These are phyloP conservation scores for Kodamaea lidongshanica DNA, from an alignment of 805 yeast genomes.

Conservation along the genomic window DNA sequence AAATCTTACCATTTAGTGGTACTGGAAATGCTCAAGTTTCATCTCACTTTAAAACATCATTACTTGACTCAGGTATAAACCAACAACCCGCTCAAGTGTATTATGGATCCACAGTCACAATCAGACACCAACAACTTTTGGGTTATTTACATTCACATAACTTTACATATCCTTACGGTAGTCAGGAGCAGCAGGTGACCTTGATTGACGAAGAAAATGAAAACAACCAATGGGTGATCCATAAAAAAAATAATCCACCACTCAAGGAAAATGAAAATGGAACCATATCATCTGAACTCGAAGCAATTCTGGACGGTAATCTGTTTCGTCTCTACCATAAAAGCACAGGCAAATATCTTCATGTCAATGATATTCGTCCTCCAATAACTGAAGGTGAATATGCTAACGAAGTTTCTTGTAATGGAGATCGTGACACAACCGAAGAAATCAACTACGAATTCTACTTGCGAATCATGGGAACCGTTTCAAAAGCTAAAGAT, in stretches of 20 bases:
- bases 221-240: conserved; percentile 73
- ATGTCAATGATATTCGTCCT: conserved; percentile 70
- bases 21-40: conserved; percentile 59
- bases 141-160: conserved; percentile 78
- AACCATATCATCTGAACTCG: conserved; percentile 29
- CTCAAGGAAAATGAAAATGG: conserved; percentile 33
- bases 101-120: conserved; percentile 63
- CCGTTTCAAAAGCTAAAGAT: conserved; percentile 26
- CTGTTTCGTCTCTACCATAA: conserved; percentile 65
- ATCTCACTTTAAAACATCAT: conserved; percentile 59
- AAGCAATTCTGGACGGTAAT: conserved; percentile 47
- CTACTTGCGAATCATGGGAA: conserved; percentile 45
- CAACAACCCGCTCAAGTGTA: conserved; percentile 58
- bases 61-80: conserved; percentile 36
- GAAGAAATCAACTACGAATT: conserved; percentile 72
- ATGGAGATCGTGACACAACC: conserved; percentile 54
- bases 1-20: conserved; percentile 41
- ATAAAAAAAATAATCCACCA: conserved; percentile 33
- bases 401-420: conserved; percentile 72
- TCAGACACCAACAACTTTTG: conserved; percentile 67
- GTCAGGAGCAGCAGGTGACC: conserved; percentile 75
- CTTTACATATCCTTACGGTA: conserved; percentile 55
- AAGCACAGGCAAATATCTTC: conserved; percentile 59
- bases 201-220: conserved; percentile 56
- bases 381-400: conserved; percentile 90